These are phyloP conservation scores for Kwoniella sp. DNA, from an alignment of 768 basidiomycete species.

Conservation along the genomic window DNA sequence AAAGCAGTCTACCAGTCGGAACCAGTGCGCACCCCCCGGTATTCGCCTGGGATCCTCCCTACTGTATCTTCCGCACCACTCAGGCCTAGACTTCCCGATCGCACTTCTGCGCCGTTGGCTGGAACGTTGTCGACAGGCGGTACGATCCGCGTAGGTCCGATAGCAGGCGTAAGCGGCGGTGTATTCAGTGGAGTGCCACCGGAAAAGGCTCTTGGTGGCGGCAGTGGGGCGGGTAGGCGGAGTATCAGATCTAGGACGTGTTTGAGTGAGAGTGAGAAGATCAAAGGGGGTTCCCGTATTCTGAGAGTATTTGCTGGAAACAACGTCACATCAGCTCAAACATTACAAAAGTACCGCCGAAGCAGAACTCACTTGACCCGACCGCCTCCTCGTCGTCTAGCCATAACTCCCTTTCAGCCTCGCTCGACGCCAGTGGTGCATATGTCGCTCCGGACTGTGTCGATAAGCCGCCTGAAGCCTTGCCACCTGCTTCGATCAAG, in stretches of 20 bases:
- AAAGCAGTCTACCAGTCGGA: background rate
- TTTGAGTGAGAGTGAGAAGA: conserved; percentile 27
- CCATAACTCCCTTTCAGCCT: conserved; percentile 25
- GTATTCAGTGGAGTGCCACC: conserved; percentile 28
- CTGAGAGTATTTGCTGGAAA: conserved; percentile 2
- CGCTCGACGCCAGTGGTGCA: conserved; percentile 15
- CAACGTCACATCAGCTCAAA: background rate
- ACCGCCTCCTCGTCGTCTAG: conserved; percentile 27
- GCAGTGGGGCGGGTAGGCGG: conserved; percentile 24
- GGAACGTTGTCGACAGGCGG: background rate
- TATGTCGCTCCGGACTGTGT: conserved; percentile 9
- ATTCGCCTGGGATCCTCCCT: conserved; percentile 30
- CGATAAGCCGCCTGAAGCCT: background rate
- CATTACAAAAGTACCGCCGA: background rate
- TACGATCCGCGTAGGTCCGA: background rate
- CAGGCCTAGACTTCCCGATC: background rate
- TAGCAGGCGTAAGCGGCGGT: conserved; percentile 7
- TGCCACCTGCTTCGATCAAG: conserved; percentile 22
- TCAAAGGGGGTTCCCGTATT: conserved; percentile 31
- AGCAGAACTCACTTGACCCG: conserved; percentile 2
- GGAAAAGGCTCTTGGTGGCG: conserved; percentile 25
- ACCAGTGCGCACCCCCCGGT: conserved; percentile 15
- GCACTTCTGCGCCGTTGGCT: background rate
- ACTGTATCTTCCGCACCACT: background rate
- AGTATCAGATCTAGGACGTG: conserved; percentile 29